These are phyloP conservation scores for Tolypocladium nubicola DNA, from an alignment of 2,329 filamentous ascomycete species.

Conservation along the genomic window DNA sequence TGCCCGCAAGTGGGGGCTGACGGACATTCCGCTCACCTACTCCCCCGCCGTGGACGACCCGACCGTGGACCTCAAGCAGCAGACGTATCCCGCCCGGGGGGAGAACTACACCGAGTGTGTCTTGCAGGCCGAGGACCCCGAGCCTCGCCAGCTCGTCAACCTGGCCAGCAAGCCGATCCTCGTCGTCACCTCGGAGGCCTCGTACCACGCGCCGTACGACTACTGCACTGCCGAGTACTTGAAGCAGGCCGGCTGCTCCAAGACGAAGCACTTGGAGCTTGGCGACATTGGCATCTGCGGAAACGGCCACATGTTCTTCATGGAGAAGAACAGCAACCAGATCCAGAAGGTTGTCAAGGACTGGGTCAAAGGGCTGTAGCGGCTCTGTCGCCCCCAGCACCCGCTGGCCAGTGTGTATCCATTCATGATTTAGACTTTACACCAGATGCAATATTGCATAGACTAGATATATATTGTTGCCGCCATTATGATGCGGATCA, in stretches of 20 bases:
- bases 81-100: constrained; percentile 12
- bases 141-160: constrained; percentile 7
- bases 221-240: constrained; percentile 29
- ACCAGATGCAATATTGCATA: not conserved
- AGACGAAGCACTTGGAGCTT: constrained; percentile 23
- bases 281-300: constrained; percentile 27
- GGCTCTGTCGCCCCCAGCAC: not conserved
- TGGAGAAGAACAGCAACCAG: constrained; percentile 35
- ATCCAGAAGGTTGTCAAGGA: constrained; percentile 17
- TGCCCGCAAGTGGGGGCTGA: constrained; percentile 32
- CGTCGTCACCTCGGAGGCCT: constrained; percentile 26
- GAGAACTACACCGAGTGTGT: constrained; percentile 15
- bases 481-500: too few relatives aligned
- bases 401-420: not conserved
- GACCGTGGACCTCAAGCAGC: constrained; percentile 19
- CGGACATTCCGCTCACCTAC: constrained; percentile 38
- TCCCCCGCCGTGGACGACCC: constrained; percentile 28
- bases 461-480: not conserved
- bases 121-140: constrained; percentile 18
- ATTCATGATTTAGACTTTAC: not conserved
- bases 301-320: constrained; percentile 37
- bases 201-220: constrained; percentile 35
- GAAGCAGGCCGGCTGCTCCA: constrained; percentile 28
- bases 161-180: constrained; percentile 9
- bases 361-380: constrained; percentile 8